Evolutionary conservation across 495 filamentous ascomycete genomes (phyloP).

Genomic region (Oidiodendron maius): DNA sequence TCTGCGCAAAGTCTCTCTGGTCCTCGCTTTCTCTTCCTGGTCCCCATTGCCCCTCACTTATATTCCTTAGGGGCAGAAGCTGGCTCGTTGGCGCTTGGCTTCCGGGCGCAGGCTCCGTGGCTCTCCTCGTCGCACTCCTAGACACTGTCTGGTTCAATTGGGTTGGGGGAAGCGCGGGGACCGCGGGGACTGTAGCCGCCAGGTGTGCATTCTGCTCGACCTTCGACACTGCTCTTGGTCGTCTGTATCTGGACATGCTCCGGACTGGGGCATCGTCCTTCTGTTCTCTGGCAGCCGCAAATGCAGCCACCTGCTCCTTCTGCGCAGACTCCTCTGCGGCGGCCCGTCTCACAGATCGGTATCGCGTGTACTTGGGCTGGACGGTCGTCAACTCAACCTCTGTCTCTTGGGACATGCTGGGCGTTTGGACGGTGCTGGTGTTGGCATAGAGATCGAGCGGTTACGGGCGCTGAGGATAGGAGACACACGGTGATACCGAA

Average conservation of each 20-base stretch:
- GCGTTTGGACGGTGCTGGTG: too few species aligned
- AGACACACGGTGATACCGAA: too few species aligned
- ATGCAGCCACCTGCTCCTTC: not conserved
- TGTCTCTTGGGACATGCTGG: slow-evolving; percentile 16
- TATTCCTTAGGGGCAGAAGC: too few species aligned
- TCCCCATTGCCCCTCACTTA: slow-evolving; percentile 12
- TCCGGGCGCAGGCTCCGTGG: slow-evolving; percentile 11
- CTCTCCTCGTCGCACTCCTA: slow-evolving; percentile 6
- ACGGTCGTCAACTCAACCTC: not conserved
- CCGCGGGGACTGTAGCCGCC: slow-evolving; percentile 1
- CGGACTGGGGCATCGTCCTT: slow-evolving; percentile 19
- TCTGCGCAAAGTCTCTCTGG: not conserved
- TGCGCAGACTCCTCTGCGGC: not conserved
- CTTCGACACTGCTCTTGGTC: slow-evolving; percentile 17
- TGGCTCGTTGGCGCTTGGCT: slow-evolving; percentile 1
- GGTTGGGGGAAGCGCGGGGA: slow-evolving; percentile 4
- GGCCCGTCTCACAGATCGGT: slow-evolving; percentile 16
- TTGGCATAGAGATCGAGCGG: too few species aligned
- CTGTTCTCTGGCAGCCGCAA: not conserved
- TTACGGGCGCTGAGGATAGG: too few species aligned
- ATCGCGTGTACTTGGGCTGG: slow-evolving; percentile 16
- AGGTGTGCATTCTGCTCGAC: not conserved
- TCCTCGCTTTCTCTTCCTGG: slow-evolving; percentile 16
- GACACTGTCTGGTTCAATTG: not conserved
- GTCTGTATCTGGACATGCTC: slow-evolving; percentile 56